phyloP scores from a whole-genome alignment of 2,329 filamentous ascomycete species.

The Aspergillus sergii region DNA sequence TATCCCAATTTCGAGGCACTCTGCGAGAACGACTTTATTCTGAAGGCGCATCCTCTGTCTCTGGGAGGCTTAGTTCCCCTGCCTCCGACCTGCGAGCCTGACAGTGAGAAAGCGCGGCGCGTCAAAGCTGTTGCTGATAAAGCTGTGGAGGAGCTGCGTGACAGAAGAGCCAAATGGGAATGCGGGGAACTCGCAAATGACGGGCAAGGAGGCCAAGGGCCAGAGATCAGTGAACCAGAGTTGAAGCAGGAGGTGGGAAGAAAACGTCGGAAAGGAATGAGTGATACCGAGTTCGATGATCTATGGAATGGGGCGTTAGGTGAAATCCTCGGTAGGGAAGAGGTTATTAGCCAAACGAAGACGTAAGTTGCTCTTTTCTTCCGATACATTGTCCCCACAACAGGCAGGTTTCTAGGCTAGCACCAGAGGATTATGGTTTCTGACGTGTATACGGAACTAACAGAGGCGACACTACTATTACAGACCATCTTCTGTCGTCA shows the following conservation, averaged over 20 bases:
- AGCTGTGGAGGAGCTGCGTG: conserved; percentile 81
- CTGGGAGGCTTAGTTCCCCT: conserved; percentile 79
- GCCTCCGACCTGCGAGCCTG: conserved; percentile 89
- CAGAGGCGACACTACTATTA: conserved; percentile 72
- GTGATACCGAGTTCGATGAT: conserved; percentile 86
- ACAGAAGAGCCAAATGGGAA: conserved; percentile 85
- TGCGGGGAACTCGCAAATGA: conserved; percentile 74
- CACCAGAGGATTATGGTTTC: conserved; percentile 36
- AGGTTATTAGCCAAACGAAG: conserved; percentile 59
- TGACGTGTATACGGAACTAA: conserved; percentile 72
- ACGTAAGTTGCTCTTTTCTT: conserved; percentile 54
- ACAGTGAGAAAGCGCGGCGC: conserved; percentile 85
- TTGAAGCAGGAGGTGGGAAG: conserved; percentile 76
- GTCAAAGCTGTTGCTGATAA: conserved; percentile 86
- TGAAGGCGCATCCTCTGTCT: conserved; percentile 81
- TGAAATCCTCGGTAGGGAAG: conserved; percentile 58
- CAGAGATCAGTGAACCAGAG: conserved; percentile 69
- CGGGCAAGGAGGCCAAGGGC: conserved; percentile 61
- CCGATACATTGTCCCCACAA: conserved; percentile 18
- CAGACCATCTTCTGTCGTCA: conserved; percentile 70
- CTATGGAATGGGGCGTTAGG: conserved; percentile 60
- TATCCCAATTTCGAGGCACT: conserved; percentile 73
- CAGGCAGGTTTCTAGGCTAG: conserved; percentile 2
- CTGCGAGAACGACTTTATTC: conserved; percentile 85
- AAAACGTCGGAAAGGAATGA: conserved; percentile 81